A percentile compares a stretch with the other conserved stretches of the same genome.
These are phyloP conservation scores for Emmonsiellopsis sp. DNA, from an alignment of 2,329 filamentous ascomycete genomes.

Conservation along the genomic window DNA sequence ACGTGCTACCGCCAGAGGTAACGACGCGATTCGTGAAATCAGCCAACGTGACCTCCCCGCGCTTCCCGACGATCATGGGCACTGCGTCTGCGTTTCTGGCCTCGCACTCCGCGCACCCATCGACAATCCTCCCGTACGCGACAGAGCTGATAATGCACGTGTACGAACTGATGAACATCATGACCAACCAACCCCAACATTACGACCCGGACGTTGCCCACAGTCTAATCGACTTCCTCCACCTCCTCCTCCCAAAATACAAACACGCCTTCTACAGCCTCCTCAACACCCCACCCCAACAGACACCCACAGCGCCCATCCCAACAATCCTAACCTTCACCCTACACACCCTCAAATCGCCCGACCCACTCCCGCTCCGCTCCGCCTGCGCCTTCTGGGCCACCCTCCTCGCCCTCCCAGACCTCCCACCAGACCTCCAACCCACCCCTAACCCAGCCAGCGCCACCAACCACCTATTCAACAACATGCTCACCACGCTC, in stretches of 20 bases:
- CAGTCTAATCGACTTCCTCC: conserved; percentile 36
- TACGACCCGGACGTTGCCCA: conserved; percentile 35
- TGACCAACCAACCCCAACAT: conserved; percentile 23
- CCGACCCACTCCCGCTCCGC: conserved; percentile 38
- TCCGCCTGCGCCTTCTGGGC: conserved; percentile 36
- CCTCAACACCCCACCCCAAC: conserved; percentile 19
- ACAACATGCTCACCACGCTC: conserved; percentile 27
- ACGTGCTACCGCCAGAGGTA: conserved; percentile 33
- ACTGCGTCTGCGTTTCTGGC: conserved; percentile 38
- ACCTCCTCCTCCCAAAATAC: conserved; percentile 33
- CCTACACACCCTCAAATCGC: conserved; percentile 29
- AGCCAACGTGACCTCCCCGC: conserved; percentile 21
- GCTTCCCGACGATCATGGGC: conserved; percentile 28
- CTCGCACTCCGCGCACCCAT: conserved; percentile 28
- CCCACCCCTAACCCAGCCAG: conserved; percentile 12
- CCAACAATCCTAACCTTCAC: conserved; percentile 31
- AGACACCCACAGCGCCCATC: conserved; percentile 15
- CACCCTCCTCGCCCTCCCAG: conserved; percentile 26
- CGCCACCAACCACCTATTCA: conserved; percentile 19
- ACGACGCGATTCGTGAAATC: conserved; percentile 33
- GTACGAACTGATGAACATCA: conserved; percentile 28
- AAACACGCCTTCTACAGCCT: conserved; percentile 28
- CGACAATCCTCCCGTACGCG: conserved; percentile 24
- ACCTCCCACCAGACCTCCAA: conserved; percentile 8
- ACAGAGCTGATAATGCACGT: conserved; percentile 30